phyloP scores from a whole-genome alignment of 306 rosid genomes.

The Astragalus membranaceus region DNA sequence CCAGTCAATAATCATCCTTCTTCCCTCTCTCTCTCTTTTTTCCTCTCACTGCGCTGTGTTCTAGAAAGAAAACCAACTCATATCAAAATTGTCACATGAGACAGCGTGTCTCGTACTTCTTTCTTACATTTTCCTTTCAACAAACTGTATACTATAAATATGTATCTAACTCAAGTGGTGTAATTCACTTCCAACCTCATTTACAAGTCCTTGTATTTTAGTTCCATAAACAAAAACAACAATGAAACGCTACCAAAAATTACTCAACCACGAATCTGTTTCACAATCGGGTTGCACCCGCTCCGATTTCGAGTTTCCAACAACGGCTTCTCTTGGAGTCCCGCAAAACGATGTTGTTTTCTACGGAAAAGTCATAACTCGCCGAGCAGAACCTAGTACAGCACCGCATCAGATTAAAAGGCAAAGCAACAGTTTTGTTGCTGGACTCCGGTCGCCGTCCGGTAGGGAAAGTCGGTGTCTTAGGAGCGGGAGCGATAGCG shows the following conservation, averaged over 20 bases:
- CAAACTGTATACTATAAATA: no score
- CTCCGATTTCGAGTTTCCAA: neutral
- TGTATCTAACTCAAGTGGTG: no score
- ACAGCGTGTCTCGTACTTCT: no score
- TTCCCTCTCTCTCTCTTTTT: neutral
- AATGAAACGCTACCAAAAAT: no score
- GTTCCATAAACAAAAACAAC: no score
- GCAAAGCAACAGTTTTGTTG: neutral
- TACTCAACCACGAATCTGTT: no score
- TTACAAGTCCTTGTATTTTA: no score
- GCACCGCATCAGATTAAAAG: neutral
- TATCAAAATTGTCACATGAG: neutral
- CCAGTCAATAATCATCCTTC: neutral
- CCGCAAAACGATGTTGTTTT: constrained; percentile 8
- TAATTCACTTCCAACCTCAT: no score
- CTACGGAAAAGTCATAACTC: neutral
- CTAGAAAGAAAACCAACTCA: neutral
- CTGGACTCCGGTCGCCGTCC: neutral
- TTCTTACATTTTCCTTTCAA: neutral
- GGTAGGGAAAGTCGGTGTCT: neutral
- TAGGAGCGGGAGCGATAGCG: neutral
- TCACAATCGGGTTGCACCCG: neutral
- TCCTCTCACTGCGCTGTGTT: neutral
- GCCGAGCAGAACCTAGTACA: neutral
- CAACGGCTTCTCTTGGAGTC: neutral